Percentiles rank a stretch among this genome's conserved stretches.
phyloP scores from a whole-genome alignment of 768 basidiomycete genomes.

The Amanita rimosa region DNA sequence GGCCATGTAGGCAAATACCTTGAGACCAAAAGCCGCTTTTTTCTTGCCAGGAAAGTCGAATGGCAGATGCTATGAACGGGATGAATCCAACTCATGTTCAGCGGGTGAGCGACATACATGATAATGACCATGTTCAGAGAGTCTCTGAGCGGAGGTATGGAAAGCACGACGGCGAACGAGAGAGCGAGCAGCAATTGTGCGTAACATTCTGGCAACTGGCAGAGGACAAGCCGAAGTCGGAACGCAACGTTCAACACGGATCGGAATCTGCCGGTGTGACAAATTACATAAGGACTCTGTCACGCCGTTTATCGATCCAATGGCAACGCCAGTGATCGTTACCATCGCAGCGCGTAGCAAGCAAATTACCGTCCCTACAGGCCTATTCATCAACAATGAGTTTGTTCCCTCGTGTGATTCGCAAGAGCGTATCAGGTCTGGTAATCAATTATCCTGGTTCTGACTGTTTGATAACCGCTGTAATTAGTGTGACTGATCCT shows the following conservation, averaged over 20 bases:
- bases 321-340: constrained; percentile 29
- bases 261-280: constrained; percentile 6
- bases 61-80: constrained; percentile 35
- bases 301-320: not conserved
- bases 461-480: constrained; percentile 1
- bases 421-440: constrained; percentile 51
- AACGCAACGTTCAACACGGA: not conserved
- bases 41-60: constrained; percentile 42
- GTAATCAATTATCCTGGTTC: constrained; percentile 5
- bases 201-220: constrained; percentile 27
- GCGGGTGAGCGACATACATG: constrained; percentile 30
- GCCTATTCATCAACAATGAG: constrained; percentile 87
- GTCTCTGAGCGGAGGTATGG: constrained; percentile 29
- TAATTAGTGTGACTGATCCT: constrained; percentile 62
- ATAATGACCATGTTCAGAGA: constrained; percentile 43
- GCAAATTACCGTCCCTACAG: constrained; percentile 58
- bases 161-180: constrained; percentile 30
- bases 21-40: constrained; percentile 37
- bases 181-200: constrained; percentile 29
- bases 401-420: constrained; percentile 73
- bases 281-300: not conserved
- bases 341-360: constrained; percentile 31
- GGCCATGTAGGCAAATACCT: constrained; percentile 34
- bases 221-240: too few relatives aligned
- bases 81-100: constrained; percentile 6